Evolutionary conservation across 2,329 filamentous ascomycete genomes (phyloP), one percentile per base, ranked within the genome.

Genomic region (Lachnellula occidentalis): DNA sequence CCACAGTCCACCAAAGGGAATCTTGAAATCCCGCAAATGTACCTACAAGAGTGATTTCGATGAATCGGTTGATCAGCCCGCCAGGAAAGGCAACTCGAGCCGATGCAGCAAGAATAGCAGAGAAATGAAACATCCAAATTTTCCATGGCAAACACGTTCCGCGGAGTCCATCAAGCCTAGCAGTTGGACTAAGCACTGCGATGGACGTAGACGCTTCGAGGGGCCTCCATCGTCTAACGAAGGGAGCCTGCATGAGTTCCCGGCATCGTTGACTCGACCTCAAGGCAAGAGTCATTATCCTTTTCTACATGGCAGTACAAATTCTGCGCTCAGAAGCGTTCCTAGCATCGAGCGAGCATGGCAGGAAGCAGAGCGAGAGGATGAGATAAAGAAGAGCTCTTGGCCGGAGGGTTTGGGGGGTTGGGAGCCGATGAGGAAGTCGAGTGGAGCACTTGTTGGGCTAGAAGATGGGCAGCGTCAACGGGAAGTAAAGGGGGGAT

Each of bases 301-400:
- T 15, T 39, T 15, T 17, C 14, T 39, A 4, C 2, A 39, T 17
- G 14, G 14, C 36, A 5, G 12, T 4, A 14, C 14, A 8, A n/a
- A 37, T 37, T 14, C 36, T 7, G 12, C 36, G 36, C 14, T 9
- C 66, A 7, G 27, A 27, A 41, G 77, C 66, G 55, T 80, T 77
- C 75, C 75, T 77, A 7, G 74, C 27, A 27, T 8, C 7, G 27
- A 27, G 27, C 27, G 27, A 27, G 27, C 8, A 27, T 27, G 6
- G 27, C 27, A 27, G 7, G 27, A 27, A 2, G 6, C 6, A 7
- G 27, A 6, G 27, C 27, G 27, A 27, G 27, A 9, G 27, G 27
- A 27, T 2, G 27, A 9, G 27, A 1, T 27, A 3, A 9, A 27
- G 27, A 27, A 27, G 27, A 27, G 2, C 2, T 27, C 27, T 27